Conservation (phyloP, 2,329 filamentous ascomycete species). For the Talaromyces sp. region DNA sequence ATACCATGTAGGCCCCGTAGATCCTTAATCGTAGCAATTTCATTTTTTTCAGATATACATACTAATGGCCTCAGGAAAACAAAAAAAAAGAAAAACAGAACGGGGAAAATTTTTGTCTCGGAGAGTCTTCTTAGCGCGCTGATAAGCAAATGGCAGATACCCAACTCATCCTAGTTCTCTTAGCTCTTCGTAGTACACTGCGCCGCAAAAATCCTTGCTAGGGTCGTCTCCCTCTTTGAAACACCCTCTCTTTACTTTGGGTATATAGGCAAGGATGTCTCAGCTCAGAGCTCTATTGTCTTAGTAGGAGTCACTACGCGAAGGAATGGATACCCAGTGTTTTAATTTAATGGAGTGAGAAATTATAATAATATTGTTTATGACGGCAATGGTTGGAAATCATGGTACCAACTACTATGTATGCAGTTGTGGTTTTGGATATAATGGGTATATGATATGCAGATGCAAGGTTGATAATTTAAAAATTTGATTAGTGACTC, state of each 20-base stretch:
- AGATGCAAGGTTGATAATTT: too few relatives aligned
- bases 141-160: neutral
- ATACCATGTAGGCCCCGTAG: neutral
- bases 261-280: neutral
- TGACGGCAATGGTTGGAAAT: too few relatives aligned
- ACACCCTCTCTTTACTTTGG: neutral
- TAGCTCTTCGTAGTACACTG: neutral
- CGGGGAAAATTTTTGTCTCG: constrained; percentile 1
- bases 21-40: constrained; percentile 1
- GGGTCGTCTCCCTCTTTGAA: neutral
- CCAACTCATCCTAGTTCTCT: neutral
- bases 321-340: too few relatives aligned
- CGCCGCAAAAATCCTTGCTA: constrained; percentile 1
- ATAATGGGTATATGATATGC: too few relatives aligned
- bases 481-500: too few relatives aligned
- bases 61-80: neutral
- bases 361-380: too few relatives aligned
- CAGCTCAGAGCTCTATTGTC: neutral
- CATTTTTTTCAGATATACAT: constrained; percentile 1
- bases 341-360: too few relatives aligned
- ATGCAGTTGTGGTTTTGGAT: too few relatives aligned
- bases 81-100: neutral
- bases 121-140: neutral
- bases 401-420: too few relatives aligned
- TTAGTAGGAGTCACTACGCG: too few relatives aligned